A percentile compares a stretch with the other conserved stretches of the same genome.
phyloP scores from a whole-genome alignment of 306 rosid species.

The Dryas alaskensis region DNA sequence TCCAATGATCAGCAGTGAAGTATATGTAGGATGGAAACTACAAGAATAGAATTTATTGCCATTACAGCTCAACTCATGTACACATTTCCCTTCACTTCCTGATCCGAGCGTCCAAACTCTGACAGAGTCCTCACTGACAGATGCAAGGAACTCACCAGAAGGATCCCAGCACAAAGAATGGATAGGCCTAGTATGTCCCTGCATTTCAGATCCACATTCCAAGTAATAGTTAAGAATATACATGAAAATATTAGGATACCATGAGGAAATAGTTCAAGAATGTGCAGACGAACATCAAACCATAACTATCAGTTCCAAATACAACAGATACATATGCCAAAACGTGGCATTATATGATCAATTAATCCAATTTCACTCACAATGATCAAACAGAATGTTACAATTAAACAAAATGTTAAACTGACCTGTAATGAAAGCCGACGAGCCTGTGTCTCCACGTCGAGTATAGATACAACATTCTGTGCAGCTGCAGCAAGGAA shows the following conservation, averaged over 20 bases:
- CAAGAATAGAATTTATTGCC: conserved; percentile 83
- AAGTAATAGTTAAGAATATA: conserved; percentile 3
- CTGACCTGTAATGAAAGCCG: conserved; percentile 76
- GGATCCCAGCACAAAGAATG: conserved; percentile 89
- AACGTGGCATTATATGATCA: not conserved
- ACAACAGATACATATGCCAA: not conserved
- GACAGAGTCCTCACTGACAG: conserved; percentile 94
- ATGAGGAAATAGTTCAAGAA: not conserved
- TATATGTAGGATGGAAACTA: conserved; percentile 83
- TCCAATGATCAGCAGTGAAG: conserved; percentile 86
- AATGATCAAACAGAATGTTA: not conserved
- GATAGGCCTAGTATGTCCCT: conserved; percentile 81
- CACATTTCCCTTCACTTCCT: conserved; percentile 77
- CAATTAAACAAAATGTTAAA: conserved; percentile 3
- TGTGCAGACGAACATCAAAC: too few species aligned
- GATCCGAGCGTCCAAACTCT: conserved; percentile 84
- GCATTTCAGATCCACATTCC: conserved; percentile 27
- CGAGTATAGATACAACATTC: conserved; percentile 82
- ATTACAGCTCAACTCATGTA: conserved; percentile 82
- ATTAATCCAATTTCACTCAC: not conserved
- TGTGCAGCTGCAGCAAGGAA: conserved; percentile 90
- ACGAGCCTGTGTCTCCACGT: conserved; percentile 72
- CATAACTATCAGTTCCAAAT: not conserved
- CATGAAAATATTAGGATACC: not conserved
- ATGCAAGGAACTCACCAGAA: conserved; percentile 85